A percentile compares a stretch with the other conserved stretches of the same genome.
Conservation (phyloP, 768 basidiomycete species). For the Polyporus arcularius region DNA sequence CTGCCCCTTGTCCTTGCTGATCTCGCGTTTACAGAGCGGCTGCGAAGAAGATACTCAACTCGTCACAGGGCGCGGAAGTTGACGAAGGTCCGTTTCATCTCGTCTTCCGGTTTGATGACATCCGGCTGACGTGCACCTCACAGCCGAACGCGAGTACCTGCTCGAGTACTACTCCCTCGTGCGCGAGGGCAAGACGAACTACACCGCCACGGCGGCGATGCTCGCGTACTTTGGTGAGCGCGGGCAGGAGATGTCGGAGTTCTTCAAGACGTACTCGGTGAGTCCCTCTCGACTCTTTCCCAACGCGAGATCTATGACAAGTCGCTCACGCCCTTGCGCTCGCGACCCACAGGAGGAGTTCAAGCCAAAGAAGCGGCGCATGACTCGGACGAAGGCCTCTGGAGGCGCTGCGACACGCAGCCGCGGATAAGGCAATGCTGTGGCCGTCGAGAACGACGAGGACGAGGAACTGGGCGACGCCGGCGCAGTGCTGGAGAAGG, state of each 20-base stretch:
- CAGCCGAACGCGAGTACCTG: constrained; percentile 34
- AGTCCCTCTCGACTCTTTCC: too few species aligned
- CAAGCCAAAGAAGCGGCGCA: constrained; percentile 23
- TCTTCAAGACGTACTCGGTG: constrained; percentile 24
- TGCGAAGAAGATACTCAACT: constrained; percentile 24
- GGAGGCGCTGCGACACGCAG: neutral
- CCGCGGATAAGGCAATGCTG: neutral
- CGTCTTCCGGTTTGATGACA: too few species aligned
- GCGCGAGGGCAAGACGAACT: constrained; percentile 35
- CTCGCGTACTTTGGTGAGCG: constrained; percentile 23
- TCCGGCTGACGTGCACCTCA: neutral
- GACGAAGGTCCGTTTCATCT: constrained; percentile 18
- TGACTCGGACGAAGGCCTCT: neutral
- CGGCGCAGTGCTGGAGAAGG: too few species aligned
- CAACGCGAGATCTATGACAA: neutral
- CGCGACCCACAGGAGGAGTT: constrained; percentile 16
- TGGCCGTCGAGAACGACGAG: neutral
- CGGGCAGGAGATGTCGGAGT: constrained; percentile 20
- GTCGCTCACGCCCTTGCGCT: neutral
- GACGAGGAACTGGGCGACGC: neutral
- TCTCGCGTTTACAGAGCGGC: neutral
- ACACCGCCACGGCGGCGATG: constrained; percentile 27
- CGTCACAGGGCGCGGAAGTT: constrained; percentile 22
- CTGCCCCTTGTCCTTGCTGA: neutral
- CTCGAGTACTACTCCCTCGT: constrained; percentile 35